These are phyloP conservation scores for Glonium stellatum DNA, from an alignment of 495 filamentous ascomycete species.

Conservation along the genomic window DNA sequence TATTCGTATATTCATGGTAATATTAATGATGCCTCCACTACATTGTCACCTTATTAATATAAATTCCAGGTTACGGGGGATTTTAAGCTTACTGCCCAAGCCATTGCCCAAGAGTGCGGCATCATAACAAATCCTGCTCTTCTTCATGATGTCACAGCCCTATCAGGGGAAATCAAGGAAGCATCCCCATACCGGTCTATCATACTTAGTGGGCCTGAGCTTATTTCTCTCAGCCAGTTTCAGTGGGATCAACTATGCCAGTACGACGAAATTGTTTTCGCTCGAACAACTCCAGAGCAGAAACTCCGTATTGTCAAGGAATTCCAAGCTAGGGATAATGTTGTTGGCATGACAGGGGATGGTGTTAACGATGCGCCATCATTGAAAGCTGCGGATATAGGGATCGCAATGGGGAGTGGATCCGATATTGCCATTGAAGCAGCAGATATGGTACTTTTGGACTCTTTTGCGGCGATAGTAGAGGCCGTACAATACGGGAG, in stretches of 20 bases:
- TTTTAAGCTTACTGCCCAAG: conserved; percentile 60
- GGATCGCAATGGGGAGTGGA: conserved; percentile 47
- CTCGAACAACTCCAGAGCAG: conserved; percentile 67
- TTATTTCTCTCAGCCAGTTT: conserved; percentile 49
- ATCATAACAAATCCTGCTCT: conserved; percentile 47
- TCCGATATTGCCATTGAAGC: conserved; percentile 62
- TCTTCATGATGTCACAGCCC: conserved; percentile 39
- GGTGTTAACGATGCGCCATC: conserved; percentile 56
- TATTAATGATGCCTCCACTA: not conserved
- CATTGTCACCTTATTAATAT: not conserved
- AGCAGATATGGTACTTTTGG: conserved; percentile 62
- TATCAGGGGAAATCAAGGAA: conserved; percentile 25
- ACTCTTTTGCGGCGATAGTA: conserved; percentile 59
- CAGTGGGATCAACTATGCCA: conserved; percentile 52
- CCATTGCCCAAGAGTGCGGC: conserved; percentile 60
- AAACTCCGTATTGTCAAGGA: conserved; percentile 68
- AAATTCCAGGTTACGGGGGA: conserved; percentile 51
- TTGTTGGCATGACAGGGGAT: conserved; percentile 51
- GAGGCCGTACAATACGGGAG: conserved; percentile 58
- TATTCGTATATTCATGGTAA: conserved; percentile 60
- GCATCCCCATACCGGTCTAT: conserved; percentile 29
- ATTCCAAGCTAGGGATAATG: conserved; percentile 48
- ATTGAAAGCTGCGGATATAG: conserved; percentile 49
- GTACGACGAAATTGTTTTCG: conserved; percentile 61
- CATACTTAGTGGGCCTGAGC: conserved; percentile 51